Percentiles rank a stretch among this genome's conserved stretches.
phyloP scores from a whole-genome alignment of 2,329 filamentous ascomycete genomes.

The Xylaria hypoxylon region DNA sequence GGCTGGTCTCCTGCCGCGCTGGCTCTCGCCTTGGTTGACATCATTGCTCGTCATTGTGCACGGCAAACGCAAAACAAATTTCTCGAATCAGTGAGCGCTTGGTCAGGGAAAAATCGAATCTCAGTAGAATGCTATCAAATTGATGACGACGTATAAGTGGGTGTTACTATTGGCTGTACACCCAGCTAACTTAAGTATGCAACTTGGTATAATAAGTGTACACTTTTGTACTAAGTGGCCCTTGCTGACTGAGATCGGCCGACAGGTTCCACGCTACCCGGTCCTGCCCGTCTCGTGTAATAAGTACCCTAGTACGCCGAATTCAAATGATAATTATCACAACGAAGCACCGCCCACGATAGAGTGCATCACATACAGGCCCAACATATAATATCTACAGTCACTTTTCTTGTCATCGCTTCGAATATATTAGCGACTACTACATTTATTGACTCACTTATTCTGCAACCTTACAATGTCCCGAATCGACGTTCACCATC shows the following conservation, averaged over 20 bases:
- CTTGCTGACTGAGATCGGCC: constrained; percentile 11
- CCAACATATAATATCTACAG: constrained; percentile 4
- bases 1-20: constrained; percentile 3
- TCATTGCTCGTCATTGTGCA: constrained; percentile 6
- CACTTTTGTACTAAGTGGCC: constrained; percentile 4
- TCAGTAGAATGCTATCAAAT: constrained; percentile 5
- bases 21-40: constrained; percentile 6
- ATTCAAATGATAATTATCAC: constrained; percentile 2
- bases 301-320: constrained; percentile 6
- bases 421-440: constrained; percentile 2
- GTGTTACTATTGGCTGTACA: constrained; percentile 2
- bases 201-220: constrained; percentile 3
- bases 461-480: neutral
- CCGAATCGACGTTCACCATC: constrained; percentile 38
- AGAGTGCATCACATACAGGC: constrained; percentile 2
- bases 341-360: constrained; percentile 9
- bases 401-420: constrained; percentile 3
- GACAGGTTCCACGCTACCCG: constrained; percentile 1
- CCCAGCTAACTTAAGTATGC: constrained; percentile 10
- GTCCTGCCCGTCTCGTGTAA: constrained; percentile 3
- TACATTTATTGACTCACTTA: constrained; percentile 6
- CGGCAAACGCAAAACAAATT: constrained; percentile 1
- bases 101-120: constrained; percentile 9
- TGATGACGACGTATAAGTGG: constrained; percentile 13
- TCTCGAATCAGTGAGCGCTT: constrained; percentile 6